Evolutionary conservation across 2,329 filamentous ascomycete species (phyloP), one percentile per base, ranked within the genome.

Genomic region (Penicillium italicum): DNA sequence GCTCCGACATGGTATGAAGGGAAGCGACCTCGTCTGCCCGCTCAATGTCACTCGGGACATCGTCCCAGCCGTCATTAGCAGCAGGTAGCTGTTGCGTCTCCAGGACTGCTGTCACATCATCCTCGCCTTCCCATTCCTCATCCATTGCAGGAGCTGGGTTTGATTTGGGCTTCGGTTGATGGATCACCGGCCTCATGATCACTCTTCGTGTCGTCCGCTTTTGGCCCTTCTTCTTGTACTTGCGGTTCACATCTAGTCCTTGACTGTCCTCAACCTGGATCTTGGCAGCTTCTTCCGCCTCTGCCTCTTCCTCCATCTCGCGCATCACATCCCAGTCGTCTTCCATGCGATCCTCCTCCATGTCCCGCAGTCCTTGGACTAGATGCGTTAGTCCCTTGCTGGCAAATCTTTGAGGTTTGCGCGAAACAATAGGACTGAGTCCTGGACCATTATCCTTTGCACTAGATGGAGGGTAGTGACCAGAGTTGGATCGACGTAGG

Each of bases 201-300:
- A 77, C 74, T 44, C 72, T 64, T 49, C 74, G 71, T 1, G 78
- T 80, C 6, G 76, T 78, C 44, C 78, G 69, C 59, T 80, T 80
- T 58, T 79, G 78, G 2, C 77, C 77, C 61, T 75, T 79, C 66
- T 79, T 80, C 64, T 77, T 79, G 65, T 70, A 78, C n/a, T 56
- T 50, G 6, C 41, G 34, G n/a, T 59, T 55, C 11, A 52, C 26
- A 4, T 42, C 60, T 5, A 55, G 48, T 0, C 55, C 50, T 48
- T 78, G 75, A 38, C 71, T 76, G 57, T 78, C 73, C 14, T 67
- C 62, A 6, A 75, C 68, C 16, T 72, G 63, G 12, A 72, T 62
- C 28, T 66, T 62, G 31, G 67, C 49, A 4, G 62, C 68, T n/a
- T 62, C 60, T 51, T 68, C 65, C 4, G 62, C 68, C 16, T 62